Evolutionary conservation across 208 protist genomes (phyloP).

Genomic region (Trypanosoma vivax): DNA sequence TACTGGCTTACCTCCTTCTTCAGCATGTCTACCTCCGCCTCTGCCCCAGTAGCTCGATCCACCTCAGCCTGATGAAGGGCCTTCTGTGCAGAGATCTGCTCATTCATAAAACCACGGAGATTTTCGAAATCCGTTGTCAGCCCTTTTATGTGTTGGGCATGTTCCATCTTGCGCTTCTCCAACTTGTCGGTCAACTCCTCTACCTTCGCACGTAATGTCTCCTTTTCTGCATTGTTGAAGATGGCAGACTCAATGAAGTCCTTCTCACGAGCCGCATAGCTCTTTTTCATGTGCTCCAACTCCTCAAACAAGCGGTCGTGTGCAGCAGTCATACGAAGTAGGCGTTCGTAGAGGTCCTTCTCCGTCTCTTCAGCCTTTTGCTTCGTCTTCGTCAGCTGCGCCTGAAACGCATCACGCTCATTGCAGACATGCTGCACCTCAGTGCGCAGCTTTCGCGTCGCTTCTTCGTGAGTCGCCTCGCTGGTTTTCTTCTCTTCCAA

Average conservation of each 20-base stretch:
- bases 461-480: conserved; percentile 20
- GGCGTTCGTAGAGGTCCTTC: conserved; percentile 61
- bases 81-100: conserved; percentile 25
- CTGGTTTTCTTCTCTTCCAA: conserved; percentile 27
- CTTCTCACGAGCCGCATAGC: conserved; percentile 49
- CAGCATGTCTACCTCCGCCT: conserved; percentile 39
- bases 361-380: conserved; percentile 32
- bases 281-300: conserved; percentile 28
- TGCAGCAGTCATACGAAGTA: conserved; percentile 68
- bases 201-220: conserved; percentile 52
- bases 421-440: conserved; percentile 18
- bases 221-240: conserved; percentile 70
- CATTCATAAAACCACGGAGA: conserved; percentile 24
- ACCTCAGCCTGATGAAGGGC: conserved; percentile 20
- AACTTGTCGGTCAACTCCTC: conserved; percentile 37
- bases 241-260: conserved; percentile 73
- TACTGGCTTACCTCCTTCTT: conserved; percentile 36
- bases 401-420: conserved; percentile 21
- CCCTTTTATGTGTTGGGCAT: conserved; percentile 29
- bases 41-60: conserved; percentile 44
- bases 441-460: conserved; percentile 17
- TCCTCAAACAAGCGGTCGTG: conserved; percentile 55
- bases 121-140: conserved; percentile 37
- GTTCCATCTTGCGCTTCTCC: conserved; percentile 24
- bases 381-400: conserved; percentile 27